These are phyloP conservation scores for Clonostachys rhizophaga DNA, from an alignment of 2,329 filamentous ascomycete species.

Conservation along the genomic window DNA sequence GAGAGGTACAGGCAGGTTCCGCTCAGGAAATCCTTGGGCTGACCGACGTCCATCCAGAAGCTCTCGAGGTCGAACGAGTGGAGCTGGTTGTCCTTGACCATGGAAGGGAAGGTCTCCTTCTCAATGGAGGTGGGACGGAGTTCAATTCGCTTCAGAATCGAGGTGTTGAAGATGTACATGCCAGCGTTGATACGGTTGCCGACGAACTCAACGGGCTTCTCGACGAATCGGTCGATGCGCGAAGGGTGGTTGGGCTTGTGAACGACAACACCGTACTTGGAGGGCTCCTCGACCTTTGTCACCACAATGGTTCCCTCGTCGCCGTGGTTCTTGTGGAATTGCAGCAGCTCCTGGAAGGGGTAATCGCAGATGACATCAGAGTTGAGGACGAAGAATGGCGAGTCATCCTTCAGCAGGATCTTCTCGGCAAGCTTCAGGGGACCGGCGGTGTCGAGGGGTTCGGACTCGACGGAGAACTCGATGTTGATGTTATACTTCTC, in stretches of 20 bases:
- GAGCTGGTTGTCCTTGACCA: slow-evolving; percentile 82
- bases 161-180: slow-evolving; percentile 96
- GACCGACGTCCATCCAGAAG: slow-evolving; percentile 99
- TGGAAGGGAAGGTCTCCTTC: slow-evolving; percentile 96
- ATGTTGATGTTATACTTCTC: slow-evolving; percentile 90
- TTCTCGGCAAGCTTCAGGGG: slow-evolving; percentile 93
- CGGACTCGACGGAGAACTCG: slow-evolving; percentile 93
- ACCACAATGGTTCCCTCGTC: slow-evolving; percentile 97
- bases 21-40: slow-evolving; percentile 96
- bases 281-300: slow-evolving; percentile 98
- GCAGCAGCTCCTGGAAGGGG: slow-evolving; percentile 83
- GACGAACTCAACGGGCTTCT: slow-evolving; percentile 98
- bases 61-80: slow-evolving; percentile 96
- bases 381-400: slow-evolving; percentile 97
- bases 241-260: slow-evolving; percentile 91
- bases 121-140: slow-evolving; percentile 96
- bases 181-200: slow-evolving; percentile 98
- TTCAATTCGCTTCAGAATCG: slow-evolving; percentile 85
- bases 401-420: slow-evolving; percentile 87
- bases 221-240: slow-evolving; percentile 96
- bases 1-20: slow-evolving; percentile 96
- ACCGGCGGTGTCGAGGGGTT: slow-evolving; percentile 91
- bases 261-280: slow-evolving; percentile 97
- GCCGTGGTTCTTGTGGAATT: slow-evolving; percentile 90
- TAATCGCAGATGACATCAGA: slow-evolving; percentile 98